A percentile compares a stretch with the other conserved stretches of the same genome.
These are phyloP conservation scores for Coemansia sp. DNA, from an alignment of 192 early-diverging fungal genomes.

Conservation along the genomic window DNA sequence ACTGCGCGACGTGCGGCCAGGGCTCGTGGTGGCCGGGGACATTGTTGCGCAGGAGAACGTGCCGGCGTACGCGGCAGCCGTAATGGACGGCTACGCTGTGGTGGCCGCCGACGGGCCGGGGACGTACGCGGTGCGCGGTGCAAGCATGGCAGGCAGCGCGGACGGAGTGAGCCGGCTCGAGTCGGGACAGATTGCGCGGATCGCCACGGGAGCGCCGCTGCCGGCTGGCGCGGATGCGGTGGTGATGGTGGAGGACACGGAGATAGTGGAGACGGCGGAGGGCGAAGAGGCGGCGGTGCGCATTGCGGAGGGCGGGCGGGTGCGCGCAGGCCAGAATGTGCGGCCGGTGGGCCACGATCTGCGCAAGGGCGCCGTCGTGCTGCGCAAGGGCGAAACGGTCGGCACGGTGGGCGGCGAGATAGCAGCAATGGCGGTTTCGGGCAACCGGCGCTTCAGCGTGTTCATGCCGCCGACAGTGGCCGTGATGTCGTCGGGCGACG, in stretches of 20 bases:
- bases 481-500: constrained; percentile 89
- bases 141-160: constrained; percentile 60
- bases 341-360: constrained; percentile 82
- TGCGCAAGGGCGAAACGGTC: constrained; percentile 59
- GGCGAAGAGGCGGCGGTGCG: constrained; percentile 54
- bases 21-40: constrained; percentile 75
- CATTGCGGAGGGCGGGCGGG: constrained; percentile 15
- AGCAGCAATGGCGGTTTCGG: constrained; percentile 79
- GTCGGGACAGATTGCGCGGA: constrained; percentile 67
- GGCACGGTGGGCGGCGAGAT: constrained; percentile 80
- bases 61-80: constrained; percentile 83
- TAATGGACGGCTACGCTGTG: constrained; percentile 96
- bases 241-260: constrained; percentile 97
- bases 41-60: constrained; percentile 72
- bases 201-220: constrained; percentile 88
- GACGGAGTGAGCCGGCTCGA: constrained; percentile 23
- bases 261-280: constrained; percentile 24
- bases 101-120: constrained; percentile 82
- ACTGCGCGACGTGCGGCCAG: constrained; percentile 40
- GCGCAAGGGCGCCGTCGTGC: constrained; percentile 60
- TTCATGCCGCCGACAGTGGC: constrained; percentile 69
- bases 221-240: constrained; percentile 84
- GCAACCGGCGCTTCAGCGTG: constrained; percentile 61
- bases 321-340: constrained; percentile 66
- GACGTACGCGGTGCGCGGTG: constrained; percentile 64